These are phyloP conservation scores for Agrocybe pediades DNA, from an alignment of 768 basidiomycete species.

Conservation along the genomic window DNA sequence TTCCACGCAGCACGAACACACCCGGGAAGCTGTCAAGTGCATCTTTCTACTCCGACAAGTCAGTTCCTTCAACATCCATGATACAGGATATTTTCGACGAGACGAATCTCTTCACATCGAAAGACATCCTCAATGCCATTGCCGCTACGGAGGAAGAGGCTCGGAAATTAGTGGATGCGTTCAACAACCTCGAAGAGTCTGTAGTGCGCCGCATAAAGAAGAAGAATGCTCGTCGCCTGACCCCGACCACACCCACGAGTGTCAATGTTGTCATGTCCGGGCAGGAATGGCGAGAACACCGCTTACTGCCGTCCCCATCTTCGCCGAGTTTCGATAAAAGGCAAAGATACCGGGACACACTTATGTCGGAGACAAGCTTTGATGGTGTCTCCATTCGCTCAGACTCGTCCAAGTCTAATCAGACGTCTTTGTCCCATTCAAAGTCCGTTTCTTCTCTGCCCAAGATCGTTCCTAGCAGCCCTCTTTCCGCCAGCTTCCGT, in stretches of 20 bases:
- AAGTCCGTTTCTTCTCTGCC: constrained; percentile 34
- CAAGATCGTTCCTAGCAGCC: constrained; percentile 27
- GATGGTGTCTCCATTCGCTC: constrained; percentile 48
- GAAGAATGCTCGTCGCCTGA: constrained; percentile 37
- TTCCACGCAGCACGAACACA: constrained; percentile 1
- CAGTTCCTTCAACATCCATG: constrained; percentile 22
- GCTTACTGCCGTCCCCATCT: constrained; percentile 25
- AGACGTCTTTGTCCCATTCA: constrained; percentile 42
- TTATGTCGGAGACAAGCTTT: constrained; percentile 14
- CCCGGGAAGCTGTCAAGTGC: constrained; percentile 2
- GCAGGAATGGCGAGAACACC: constrained; percentile 36
- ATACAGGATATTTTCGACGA: constrained; percentile 51
- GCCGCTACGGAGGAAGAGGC: constrained; percentile 66
- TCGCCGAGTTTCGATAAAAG: constrained; percentile 18
- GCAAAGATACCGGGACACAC: neutral
- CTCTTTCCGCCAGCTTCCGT: constrained; percentile 29
- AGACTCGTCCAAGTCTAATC: constrained; percentile 33
- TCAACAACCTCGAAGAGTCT: constrained; percentile 64
- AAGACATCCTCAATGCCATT: constrained; percentile 63
- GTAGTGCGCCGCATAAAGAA: constrained; percentile 50
- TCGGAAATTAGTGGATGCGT: constrained; percentile 62
- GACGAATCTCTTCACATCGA: constrained; percentile 50
- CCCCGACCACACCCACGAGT: constrained; percentile 29
- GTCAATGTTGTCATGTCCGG: constrained; percentile 32
- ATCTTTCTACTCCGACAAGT: constrained; percentile 14